A percentile compares a stretch with the other conserved stretches of the same genome.
These are phyloP conservation scores for Fomitopsis schrenkii DNA, from an alignment of 1,284 basidiomycete species.

Conservation along the genomic window DNA sequence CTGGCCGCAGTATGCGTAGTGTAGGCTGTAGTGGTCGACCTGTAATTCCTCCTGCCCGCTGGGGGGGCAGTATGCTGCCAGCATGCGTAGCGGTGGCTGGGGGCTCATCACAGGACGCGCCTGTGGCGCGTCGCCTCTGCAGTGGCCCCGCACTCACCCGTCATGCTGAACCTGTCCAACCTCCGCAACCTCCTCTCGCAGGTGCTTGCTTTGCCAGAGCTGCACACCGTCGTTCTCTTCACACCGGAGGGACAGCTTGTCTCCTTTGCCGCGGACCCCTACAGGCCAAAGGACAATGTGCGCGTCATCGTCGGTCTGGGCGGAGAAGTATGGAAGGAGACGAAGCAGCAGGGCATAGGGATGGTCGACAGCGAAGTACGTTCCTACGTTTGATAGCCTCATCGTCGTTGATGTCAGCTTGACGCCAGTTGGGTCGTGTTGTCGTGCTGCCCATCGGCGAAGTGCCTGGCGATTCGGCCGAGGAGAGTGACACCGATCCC, in stretches of 20 bases:
- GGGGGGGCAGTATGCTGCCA: neutral
- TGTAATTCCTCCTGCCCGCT: neutral
- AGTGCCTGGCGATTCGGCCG: slow-evolving; percentile 10
- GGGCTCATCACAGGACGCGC: neutral
- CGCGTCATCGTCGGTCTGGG: slow-evolving; percentile 66
- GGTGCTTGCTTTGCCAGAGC: slow-evolving; percentile 44
- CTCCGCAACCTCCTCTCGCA: slow-evolving; percentile 56
- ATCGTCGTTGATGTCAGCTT: neutral
- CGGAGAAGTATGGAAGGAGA: slow-evolving; percentile 73
- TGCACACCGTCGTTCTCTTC: slow-evolving; percentile 61
- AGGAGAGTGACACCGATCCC: slow-evolving; percentile 32
- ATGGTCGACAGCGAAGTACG: slow-evolving; percentile 74
- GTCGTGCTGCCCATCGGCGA: slow-evolving; percentile 56
- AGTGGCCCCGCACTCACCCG: neutral
- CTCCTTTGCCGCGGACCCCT: slow-evolving; percentile 46
- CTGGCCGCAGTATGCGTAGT: neutral
- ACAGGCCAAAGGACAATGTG: slow-evolving; percentile 63
- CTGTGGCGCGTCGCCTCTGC: neutral
- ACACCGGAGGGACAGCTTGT: slow-evolving; percentile 62
- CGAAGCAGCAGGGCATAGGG: slow-evolving; percentile 51
- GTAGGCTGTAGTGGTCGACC: neutral
- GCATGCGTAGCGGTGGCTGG: neutral
- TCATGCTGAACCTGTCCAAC: slow-evolving; percentile 59
- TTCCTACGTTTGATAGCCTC: neutral
- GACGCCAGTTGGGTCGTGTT: slow-evolving; percentile 58